phyloP scores from a whole-genome alignment of 108 stramenopile species.

The Skeletonema costatum region DNA sequence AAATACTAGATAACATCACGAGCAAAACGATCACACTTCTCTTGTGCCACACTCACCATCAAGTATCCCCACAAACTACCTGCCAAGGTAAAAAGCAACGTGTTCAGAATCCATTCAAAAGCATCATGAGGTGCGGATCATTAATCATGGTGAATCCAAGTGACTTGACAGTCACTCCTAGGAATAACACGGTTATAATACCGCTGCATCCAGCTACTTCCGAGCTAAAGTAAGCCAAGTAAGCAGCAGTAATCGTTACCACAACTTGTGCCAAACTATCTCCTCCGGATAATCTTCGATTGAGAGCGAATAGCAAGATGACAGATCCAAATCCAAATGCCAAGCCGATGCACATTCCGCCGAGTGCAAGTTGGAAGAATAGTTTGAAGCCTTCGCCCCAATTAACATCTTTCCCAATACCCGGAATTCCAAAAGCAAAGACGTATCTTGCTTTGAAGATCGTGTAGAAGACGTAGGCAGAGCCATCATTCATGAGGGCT shows the following conservation, averaged over 20 bases:
- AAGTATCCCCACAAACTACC: no score
- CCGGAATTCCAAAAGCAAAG: constrained; percentile 22
- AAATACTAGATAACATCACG: no score
- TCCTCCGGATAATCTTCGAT: constrained; percentile 60
- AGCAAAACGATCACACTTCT: no score
- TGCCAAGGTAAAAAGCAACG: no score
- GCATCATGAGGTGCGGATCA: constrained; percentile 68
- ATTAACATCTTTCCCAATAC: constrained; percentile 12
- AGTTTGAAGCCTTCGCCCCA: constrained; percentile 22
- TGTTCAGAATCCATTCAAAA: no score
- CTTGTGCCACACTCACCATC: no score
- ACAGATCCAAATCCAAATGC: constrained; percentile 59
- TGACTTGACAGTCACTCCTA: constrained; percentile 64
- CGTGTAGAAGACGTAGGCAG: constrained; percentile 89
- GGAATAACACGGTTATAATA: constrained; percentile 72
- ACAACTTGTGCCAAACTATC: constrained; percentile 84
- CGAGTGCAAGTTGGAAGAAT: constrained; percentile 36
- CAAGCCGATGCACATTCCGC: constrained; percentile 76
- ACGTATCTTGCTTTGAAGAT: constrained; percentile 34
- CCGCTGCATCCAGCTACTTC: constrained; percentile 72
- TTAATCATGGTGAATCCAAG: constrained; percentile 67
- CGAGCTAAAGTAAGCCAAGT: constrained; percentile 85
- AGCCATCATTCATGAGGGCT: constrained; percentile 73
- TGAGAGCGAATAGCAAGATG: constrained; percentile 37
- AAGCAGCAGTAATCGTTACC: constrained; percentile 75